Evolutionary conservation across 73 alveolate species (phyloP).

Genomic region (Breviolum minutum): DNA sequence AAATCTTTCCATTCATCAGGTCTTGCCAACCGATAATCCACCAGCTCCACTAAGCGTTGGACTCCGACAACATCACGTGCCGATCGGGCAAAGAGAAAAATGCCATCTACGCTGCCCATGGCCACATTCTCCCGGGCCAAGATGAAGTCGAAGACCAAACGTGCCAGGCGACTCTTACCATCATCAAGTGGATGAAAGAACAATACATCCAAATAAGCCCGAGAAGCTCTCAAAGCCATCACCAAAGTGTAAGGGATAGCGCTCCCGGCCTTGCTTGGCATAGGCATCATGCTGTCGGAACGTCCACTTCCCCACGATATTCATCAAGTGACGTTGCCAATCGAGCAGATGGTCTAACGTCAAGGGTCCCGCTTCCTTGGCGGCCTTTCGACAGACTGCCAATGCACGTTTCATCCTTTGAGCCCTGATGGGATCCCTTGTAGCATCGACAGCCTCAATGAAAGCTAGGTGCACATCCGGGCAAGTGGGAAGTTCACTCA

Average conservation of each 20-base stretch:
- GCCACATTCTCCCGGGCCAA: neutral
- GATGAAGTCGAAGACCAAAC: neutral
- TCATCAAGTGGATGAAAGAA: constrained; percentile 13
- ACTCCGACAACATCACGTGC: neutral
- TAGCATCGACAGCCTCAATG: neutral
- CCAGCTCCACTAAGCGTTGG: neutral
- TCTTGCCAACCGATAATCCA: neutral
- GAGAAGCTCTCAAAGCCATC: neutral
- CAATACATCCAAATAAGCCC: constrained; percentile 4
- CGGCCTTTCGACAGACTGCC: neutral
- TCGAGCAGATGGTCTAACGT: neutral
- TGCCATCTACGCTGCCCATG: neutral
- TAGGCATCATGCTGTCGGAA: neutral
- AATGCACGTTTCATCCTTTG: neutral
- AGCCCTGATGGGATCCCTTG: neutral
- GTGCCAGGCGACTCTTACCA: neutral
- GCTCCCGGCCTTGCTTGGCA: constrained; percentile 11
- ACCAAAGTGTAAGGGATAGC: neutral
- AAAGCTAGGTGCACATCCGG: neutral
- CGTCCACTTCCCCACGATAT: too few relatives aligned
- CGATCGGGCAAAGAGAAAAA: neutral
- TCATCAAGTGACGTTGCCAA: neutral
- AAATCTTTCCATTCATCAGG: too few relatives aligned
- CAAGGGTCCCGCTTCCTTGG: neutral
- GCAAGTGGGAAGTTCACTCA: neutral